Percentiles rank a stretch among this genome's conserved stretches.
Evolutionary conservation across 257 asterid genomes (phyloP).

Genomic region (Oldenlandia corymbosa): DNA sequence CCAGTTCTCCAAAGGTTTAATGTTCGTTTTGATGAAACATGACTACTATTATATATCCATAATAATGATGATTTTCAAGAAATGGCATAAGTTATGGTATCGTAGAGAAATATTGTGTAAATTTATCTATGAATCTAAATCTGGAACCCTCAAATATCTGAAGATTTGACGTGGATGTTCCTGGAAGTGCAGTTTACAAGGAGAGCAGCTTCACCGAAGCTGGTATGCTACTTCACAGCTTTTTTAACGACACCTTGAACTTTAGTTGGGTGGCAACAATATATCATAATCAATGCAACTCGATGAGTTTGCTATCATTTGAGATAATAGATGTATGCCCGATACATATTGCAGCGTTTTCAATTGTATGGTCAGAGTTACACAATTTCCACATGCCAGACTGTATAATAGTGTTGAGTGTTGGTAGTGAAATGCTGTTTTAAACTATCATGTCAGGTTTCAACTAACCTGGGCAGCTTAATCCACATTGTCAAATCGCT

Average conservation of each 20-base stretch:
- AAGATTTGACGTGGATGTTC: constrained; percentile 88
- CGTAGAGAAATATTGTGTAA: background rate
- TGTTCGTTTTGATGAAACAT: background rate
- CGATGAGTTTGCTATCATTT: background rate
- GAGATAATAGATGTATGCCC: background rate
- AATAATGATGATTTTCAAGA: background rate
- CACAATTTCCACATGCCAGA: background rate
- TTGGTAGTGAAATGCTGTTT: background rate
- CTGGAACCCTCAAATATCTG: constrained; percentile 10
- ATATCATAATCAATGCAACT: background rate
- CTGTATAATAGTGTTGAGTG: background rate
- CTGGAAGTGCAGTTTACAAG: constrained; percentile 93
- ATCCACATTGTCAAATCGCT: background rate
- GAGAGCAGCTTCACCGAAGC: constrained; percentile 94
- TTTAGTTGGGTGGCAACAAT: background rate
- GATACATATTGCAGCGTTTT: background rate
- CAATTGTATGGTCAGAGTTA: background rate
- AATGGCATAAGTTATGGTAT: background rate
- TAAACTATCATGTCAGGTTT: background rate
- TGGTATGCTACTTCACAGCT: constrained; percentile 24
- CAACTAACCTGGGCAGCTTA: background rate
- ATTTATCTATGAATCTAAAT: constrained; percentile 2
- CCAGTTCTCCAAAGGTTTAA: constrained; percentile 9
- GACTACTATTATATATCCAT: background rate
- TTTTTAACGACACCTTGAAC: background rate